Percentiles rank a stretch among this genome's conserved stretches.
Conservation (phyloP, 2,329 filamentous ascomycete genomes). For the Eurotiales sp. region DNA sequence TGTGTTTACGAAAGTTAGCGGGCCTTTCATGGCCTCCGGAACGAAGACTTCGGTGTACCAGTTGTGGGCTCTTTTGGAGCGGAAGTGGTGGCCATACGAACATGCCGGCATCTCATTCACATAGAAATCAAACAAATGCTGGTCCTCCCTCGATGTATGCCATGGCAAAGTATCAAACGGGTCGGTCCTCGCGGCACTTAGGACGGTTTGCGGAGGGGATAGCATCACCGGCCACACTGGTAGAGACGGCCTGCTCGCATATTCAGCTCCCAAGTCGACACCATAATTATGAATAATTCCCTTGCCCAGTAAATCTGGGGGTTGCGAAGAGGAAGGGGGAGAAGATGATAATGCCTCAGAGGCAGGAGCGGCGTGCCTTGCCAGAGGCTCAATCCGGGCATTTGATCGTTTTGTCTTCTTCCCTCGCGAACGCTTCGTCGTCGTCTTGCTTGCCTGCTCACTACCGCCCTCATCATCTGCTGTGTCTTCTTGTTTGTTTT, state of each 20-base stretch:
- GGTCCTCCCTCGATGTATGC: conserved; percentile 27
- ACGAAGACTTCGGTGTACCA: conserved; percentile 39
- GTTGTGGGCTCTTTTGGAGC: conserved; percentile 32
- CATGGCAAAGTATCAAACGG: conserved; percentile 36
- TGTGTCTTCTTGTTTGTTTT: conserved; percentile 12
- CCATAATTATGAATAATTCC: conserved; percentile 11
- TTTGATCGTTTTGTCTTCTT: background rate
- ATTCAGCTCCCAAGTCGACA: conserved; percentile 1
- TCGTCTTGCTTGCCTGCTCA: conserved; percentile 2
- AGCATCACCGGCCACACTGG: conserved; percentile 16
- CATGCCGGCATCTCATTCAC: conserved; percentile 38
- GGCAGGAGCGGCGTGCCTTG: too few relatives aligned
- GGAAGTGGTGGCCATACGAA: conserved; percentile 36
- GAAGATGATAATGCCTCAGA: too few relatives aligned
- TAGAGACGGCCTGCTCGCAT: too few relatives aligned
- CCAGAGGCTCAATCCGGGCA: background rate
- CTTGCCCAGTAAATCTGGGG: background rate
- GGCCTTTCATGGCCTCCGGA: conserved; percentile 38
- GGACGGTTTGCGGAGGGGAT: conserved; percentile 23
- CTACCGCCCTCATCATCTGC: background rate
- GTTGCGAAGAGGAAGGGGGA: too few relatives aligned
- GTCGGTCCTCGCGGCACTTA: conserved; percentile 36
- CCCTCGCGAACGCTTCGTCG: background rate
- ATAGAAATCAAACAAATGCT: conserved; percentile 38
- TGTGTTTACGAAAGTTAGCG: conserved; percentile 36